Conservation (phyloP, 352 stramenopile genomes). For the Globisporangium canariense region DNA sequence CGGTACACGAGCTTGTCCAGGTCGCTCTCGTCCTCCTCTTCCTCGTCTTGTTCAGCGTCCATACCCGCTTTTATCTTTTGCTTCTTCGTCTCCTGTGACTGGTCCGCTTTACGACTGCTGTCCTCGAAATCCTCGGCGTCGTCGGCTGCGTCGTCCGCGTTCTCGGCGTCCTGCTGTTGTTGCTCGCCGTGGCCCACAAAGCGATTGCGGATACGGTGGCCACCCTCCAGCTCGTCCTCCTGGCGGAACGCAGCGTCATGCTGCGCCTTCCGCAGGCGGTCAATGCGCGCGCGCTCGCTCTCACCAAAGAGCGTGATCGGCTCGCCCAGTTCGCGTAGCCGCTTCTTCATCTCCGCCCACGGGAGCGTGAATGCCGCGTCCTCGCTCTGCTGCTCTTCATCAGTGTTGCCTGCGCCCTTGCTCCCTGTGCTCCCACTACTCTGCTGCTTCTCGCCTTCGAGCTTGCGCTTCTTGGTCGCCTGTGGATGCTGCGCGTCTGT, state of each 20-base stretch:
- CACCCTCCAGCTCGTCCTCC: slow-evolving; percentile 68
- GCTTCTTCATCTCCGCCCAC: slow-evolving; percentile 74
- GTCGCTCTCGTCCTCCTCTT: slow-evolving; percentile 44
- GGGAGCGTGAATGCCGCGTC: slow-evolving; percentile 38
- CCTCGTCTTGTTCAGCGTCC: slow-evolving; percentile 20
- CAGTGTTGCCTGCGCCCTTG: neutral
- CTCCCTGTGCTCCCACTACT: neutral
- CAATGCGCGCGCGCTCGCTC: slow-evolving; percentile 48
- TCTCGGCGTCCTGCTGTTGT: slow-evolving; percentile 26
- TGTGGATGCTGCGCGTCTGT: slow-evolving; percentile 5
- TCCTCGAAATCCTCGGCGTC: slow-evolving; percentile 38
- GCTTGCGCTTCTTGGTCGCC: slow-evolving; percentile 44
- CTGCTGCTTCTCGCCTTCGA: slow-evolving; percentile 21
- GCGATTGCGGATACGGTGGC: slow-evolving; percentile 76
- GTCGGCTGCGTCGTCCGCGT: slow-evolving; percentile 35
- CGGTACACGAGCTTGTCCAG: slow-evolving; percentile 73
- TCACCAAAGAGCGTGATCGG: slow-evolving; percentile 90
- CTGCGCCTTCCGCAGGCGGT: slow-evolving; percentile 63
- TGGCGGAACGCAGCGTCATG: slow-evolving; percentile 56
- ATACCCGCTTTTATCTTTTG: neutral
- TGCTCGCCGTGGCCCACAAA: slow-evolving; percentile 42
- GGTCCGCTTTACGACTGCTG: slow-evolving; percentile 14
- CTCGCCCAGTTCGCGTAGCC: slow-evolving; percentile 75
- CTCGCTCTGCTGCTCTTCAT: neutral
- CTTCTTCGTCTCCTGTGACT: neutral